Base-by-base conservation (phyloP, 441 rosid genomes). In the Biscutella auriculata region DNA sequence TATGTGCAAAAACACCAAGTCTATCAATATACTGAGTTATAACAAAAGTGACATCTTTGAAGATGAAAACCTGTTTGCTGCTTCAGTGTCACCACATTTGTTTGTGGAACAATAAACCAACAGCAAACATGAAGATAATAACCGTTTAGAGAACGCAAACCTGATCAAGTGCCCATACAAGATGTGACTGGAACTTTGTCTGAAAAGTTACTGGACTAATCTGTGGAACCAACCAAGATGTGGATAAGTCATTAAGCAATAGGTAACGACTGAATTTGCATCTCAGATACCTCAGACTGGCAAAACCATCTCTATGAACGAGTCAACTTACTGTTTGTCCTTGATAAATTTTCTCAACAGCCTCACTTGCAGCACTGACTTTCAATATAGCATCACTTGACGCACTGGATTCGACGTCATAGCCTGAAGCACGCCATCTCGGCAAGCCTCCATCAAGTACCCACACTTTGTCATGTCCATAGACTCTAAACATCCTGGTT, bases 381-480 rank as follows among this genome's bases (percentile, higher is more conserved):
- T 89, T 93, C 78, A 87, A 60, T 74, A 89, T 82, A 41, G 91
- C 81, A 70, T 89, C 95, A 69, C 93, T 58, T 21, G 97, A 93
- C 50, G 96, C 96, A 79, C 96, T 93, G 28, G 99, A 89, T 66
- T 88, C 97, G 27, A 93, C 97, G 65, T 89, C 97, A 57, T 83
- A 89, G 8, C 99, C 97, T 15, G 82, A 81, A 47, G 87, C 93
- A 53, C 93, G 95, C 99, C 99, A 93, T 70, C 80, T 89, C 27
- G 95, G 99, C 19, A 93, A 67, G 60, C 99, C 99, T 54, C 99
- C 99, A 78, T 93, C 95, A 48, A 93, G 76, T 33, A 93, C 97
- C 99, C 97, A 89, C 4, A 93, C 77, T 74, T 82, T 81, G n/a
- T 79, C 76, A 74, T 93, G 99, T 55, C 97, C 96, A 70, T 87